These are phyloP conservation scores for Euryodendron excelsum DNA, from an alignment of 148 eudicot species.

Conservation along the genomic window DNA sequence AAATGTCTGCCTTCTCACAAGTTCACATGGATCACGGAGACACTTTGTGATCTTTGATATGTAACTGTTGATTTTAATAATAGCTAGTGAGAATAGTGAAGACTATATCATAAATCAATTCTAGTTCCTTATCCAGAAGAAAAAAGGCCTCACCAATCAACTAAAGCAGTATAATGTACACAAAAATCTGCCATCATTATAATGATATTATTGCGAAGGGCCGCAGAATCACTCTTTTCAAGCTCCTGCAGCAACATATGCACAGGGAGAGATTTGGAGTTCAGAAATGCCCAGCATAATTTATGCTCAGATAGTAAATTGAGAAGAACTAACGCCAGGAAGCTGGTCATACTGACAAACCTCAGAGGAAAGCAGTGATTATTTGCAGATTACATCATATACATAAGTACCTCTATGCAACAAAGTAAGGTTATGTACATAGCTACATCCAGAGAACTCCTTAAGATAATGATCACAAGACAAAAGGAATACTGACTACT, in stretches of 20 bases:
- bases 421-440: background rate
- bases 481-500: background rate
- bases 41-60: conserved; percentile 85
- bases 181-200: conserved; percentile 94
- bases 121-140: background rate
- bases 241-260: conserved; percentile 66
- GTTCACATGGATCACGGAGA: conserved; percentile 92
- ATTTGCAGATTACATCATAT: background rate
- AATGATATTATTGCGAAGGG: conserved; percentile 87
- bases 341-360: too few species aligned
- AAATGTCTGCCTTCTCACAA: conserved; percentile 93
- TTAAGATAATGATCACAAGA: background rate
- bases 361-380: too few species aligned
- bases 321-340: too few species aligned
- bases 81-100: conserved; percentile 16
- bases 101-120: background rate
- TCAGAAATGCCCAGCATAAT: too few species aligned
- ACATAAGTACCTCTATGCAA: background rate
- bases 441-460: background rate
- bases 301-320: too few species aligned
- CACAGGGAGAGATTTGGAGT: too few species aligned
- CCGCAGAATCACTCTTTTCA: conserved; percentile 83
- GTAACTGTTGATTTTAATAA: conserved; percentile 51
- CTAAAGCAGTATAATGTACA: conserved; percentile 90
- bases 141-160: conserved; percentile 69